Conservation (phyloP, 2,329 filamentous ascomycete genomes). For the Calonectria leucothoes region DNA sequence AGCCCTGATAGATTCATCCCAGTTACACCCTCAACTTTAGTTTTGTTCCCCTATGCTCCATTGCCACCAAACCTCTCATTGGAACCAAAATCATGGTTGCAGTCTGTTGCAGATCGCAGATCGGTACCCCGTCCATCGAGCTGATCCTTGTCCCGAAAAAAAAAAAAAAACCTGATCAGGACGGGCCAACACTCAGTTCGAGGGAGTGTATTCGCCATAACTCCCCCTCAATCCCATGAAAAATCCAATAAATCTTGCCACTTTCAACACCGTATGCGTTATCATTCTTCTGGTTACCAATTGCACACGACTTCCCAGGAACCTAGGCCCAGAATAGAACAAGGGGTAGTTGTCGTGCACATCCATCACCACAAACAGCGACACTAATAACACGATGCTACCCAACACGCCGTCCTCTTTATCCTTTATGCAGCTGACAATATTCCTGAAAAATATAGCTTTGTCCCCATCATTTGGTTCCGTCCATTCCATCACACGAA, state of each 20-base stretch:
- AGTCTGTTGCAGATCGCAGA: background rate
- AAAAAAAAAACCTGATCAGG: background rate
- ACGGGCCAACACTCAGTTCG: background rate
- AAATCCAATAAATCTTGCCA: background rate
- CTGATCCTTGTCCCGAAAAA: background rate
- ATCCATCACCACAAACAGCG: conserved; percentile 32
- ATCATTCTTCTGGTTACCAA: conserved; percentile 11
- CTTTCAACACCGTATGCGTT: conserved; percentile 20
- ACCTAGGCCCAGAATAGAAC: conserved; percentile 29
- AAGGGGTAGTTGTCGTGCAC: conserved; percentile 38
- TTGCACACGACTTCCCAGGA: conserved; percentile 21
- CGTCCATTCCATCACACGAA: conserved; percentile 36
- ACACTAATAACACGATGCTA: conserved; percentile 22
- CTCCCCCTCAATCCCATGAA: conserved; percentile 7
- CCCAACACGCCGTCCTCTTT: conserved; percentile 24
- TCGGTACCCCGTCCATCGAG: background rate
- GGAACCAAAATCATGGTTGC: background rate
- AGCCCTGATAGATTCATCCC: too few relatives aligned
- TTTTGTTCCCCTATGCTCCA: background rate
- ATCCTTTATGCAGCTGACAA: conserved; percentile 33
- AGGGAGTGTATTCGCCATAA: conserved; percentile 13
- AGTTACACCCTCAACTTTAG: background rate
- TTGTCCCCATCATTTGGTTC: conserved; percentile 37
- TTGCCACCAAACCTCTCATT: background rate
- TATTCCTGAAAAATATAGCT: conserved; percentile 37